Conservation (phyloP, 345 rosid species). For the Sisymbrium irio region DNA sequence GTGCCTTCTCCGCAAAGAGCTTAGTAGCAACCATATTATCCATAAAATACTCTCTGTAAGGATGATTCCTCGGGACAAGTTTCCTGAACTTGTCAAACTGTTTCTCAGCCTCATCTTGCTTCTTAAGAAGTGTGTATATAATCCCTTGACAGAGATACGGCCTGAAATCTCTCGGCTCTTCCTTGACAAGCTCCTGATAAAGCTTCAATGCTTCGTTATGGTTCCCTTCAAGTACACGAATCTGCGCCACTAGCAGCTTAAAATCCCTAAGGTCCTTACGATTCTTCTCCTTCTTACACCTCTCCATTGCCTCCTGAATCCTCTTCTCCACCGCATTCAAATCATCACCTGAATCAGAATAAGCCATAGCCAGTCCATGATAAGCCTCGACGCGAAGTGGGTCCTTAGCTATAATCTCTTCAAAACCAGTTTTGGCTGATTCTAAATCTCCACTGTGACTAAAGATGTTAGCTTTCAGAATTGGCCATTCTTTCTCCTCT, state of each 20-base stretch:
- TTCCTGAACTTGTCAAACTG: slow-evolving; percentile 72
- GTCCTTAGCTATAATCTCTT: slow-evolving; percentile 61
- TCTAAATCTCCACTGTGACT: slow-evolving; percentile 61
- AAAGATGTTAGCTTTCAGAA: slow-evolving; percentile 63
- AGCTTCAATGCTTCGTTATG: slow-evolving; percentile 71
- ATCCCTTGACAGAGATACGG: slow-evolving; percentile 91
- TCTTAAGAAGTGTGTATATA: slow-evolving; percentile 67
- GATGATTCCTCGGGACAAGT: slow-evolving; percentile 86
- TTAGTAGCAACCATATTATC: slow-evolving; percentile 72
- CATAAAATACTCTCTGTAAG: slow-evolving; percentile 70
- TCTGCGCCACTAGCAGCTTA: slow-evolving; percentile 73
- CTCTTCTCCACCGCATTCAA: slow-evolving; percentile 51
- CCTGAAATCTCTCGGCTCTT: slow-evolving; percentile 92
- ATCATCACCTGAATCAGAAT: slow-evolving; percentile 51
- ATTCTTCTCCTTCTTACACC: slow-evolving; percentile 70
- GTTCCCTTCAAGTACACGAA: slow-evolving; percentile 65
- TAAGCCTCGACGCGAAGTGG: slow-evolving; percentile 84
- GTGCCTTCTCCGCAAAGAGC: slow-evolving; percentile 59
- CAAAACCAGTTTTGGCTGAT: slow-evolving; percentile 53
- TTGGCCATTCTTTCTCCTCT: slow-evolving; percentile 68
- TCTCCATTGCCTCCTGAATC: slow-evolving; percentile 64
- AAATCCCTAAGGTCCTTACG: slow-evolving; percentile 66
- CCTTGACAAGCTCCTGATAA: slow-evolving; percentile 74
- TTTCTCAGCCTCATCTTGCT: slow-evolving; percentile 80
- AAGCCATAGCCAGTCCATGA: slow-evolving; percentile 76